These are phyloP conservation scores for Candida silvicultrix DNA, from an alignment of 805 yeast genomes.

Conservation along the genomic window DNA sequence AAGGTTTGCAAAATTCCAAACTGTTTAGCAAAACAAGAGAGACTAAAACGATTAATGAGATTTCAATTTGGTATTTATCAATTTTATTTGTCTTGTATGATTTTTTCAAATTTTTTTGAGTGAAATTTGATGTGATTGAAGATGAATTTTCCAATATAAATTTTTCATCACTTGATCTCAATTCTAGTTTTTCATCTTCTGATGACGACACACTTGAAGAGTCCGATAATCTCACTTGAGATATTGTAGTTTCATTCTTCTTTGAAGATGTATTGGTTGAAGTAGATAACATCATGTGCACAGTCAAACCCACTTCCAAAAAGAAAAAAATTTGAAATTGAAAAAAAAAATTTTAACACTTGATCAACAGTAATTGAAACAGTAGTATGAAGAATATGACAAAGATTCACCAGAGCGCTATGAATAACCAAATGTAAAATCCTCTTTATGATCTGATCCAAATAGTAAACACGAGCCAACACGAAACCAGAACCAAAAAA, in stretches of 20 bases:
- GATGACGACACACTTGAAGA: not conserved
- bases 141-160: too few relatives aligned
- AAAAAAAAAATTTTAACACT: too few relatives aligned
- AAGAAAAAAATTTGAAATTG: too few relatives aligned
- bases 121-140: not conserved
- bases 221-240: not conserved
- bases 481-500: too few relatives aligned
- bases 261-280: not conserved
- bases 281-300: not conserved
- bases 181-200: not conserved
- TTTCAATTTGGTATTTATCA: slow-evolving; percentile 24
- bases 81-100: slow-evolving; percentile 8
- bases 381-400: too few relatives aligned
- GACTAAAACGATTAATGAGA: slow-evolving; percentile 18
- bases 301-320: too few relatives aligned
- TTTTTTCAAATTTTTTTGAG: not conserved
- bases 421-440: too few relatives aligned
- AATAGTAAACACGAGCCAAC: too few relatives aligned
- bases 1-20: slow-evolving; percentile 22
- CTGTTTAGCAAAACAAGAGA: slow-evolving; percentile 18
- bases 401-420: too few relatives aligned
- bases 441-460: too few relatives aligned
- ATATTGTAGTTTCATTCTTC: not conserved
- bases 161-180: not conserved
- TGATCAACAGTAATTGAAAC: too few relatives aligned